Evolutionary conservation across 31 red algal species (phyloP), one percentile per base, ranked within the genome.

Genomic region (Odonthalia washingtoniensis): DNA sequence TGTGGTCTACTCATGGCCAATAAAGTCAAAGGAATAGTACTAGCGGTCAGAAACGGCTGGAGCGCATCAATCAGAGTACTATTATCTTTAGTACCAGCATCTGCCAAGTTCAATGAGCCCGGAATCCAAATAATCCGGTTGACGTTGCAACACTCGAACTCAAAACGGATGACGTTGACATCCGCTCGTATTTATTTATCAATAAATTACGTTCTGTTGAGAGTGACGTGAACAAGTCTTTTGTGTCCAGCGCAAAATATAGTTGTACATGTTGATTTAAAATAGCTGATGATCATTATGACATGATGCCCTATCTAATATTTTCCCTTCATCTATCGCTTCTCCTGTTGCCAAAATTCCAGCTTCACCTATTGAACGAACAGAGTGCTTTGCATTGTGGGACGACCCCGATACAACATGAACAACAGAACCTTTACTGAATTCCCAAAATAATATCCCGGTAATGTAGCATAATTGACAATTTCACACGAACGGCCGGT

Each of bases 321-420:
- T 40, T 40, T 74, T 74, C 21, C 70, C 70, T 40, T 74, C 70
- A 18, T 35, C 70, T 43, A 74, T 74, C 21, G 70, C 9, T 35
- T 74, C 70, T 40, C 4, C 70, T 37, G 70, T 40, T 6, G 70
- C 70, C 3, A 74, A 21, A 2, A 18, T 74, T 35, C 45, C 70
- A 6, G 26, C 70, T 2, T 36, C 26, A 21, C 70, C 3, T 43
- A 74, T 74, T 4, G 31, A 40, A 6, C 21, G 40, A 36, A 74
- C 70, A 9, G 26, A 40, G 9, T 40, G 26, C 12, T 40, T 36
- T 12, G 70, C 40, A 24, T 74, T 74, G 27, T 74, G 70, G 9
- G 35, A 74, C 12, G 9, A 4, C 70, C 70, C 40, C 4, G 27
- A 5, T 2, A 74, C 3, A 4, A 21, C 3, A 40, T 38, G 70